Conservation (phyloP, 1,284 basidiomycete genomes). For the Cryptococcus sp. region DNA sequence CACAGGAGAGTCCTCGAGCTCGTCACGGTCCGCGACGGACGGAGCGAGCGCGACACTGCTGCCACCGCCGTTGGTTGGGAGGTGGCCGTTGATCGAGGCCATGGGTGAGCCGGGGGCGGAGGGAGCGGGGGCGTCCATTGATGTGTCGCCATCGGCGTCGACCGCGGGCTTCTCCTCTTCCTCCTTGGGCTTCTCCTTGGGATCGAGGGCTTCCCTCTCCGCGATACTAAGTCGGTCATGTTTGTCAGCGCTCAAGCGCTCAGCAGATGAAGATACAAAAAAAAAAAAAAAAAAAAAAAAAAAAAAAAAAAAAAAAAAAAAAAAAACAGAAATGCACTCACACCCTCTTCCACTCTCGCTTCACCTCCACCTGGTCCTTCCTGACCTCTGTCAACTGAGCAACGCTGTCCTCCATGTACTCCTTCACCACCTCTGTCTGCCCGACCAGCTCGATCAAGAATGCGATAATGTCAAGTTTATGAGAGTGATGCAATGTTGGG, state of each 20-base stretch:
- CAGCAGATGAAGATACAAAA: too few relatives aligned
- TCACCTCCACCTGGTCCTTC: conserved; percentile 94
- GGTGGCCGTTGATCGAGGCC: conserved; percentile 26
- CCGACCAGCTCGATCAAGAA: conserved; percentile 88
- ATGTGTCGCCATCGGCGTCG: conserved; percentile 65
- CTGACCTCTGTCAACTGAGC: conserved; percentile 82
- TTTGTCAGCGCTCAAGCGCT: too few relatives aligned
- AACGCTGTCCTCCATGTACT: conserved; percentile 86
- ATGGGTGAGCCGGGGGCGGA: conserved; percentile 14
- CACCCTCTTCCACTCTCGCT: conserved; percentile 80
- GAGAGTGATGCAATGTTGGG: conserved; percentile 64
- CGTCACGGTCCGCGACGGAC: conserved; percentile 35
- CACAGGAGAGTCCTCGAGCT: conserved; percentile 36
- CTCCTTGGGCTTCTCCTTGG: conserved; percentile 34
- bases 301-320: too few relatives aligned
- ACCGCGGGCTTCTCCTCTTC: conserved; percentile 48
- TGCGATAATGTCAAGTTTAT: conserved; percentile 78
- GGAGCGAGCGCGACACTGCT: background rate
- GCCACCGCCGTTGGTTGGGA: conserved; percentile 12
- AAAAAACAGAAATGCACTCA: conserved; percentile 56
- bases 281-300: too few relatives aligned
- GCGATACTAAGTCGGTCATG: too few relatives aligned
- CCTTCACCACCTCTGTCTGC: conserved; percentile 80
- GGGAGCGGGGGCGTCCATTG: conserved; percentile 13
- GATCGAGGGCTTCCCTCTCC: conserved; percentile 44